Conservation (phyloP, 257 asterid genomes). For the Gardenia jasminoides region DNA sequence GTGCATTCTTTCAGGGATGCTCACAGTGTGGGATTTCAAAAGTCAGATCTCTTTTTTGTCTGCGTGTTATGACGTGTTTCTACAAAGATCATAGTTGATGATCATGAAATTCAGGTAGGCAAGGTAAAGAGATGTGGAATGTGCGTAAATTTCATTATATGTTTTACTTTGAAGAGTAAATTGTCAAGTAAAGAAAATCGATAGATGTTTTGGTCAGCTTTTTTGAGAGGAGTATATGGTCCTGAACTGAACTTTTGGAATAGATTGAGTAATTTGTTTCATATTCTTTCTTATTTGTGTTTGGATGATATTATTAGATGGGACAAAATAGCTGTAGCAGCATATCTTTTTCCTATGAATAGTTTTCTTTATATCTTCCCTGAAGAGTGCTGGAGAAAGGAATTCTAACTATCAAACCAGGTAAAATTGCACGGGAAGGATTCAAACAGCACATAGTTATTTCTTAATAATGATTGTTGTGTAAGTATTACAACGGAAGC, state of each 20-base stretch:
- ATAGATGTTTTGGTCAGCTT: neutral
- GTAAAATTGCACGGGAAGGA: conserved; percentile 17
- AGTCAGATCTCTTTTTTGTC: conserved; percentile 75
- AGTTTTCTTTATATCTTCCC: neutral
- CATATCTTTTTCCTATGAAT: neutral
- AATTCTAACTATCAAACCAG: conserved; percentile 44
- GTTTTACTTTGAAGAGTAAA: neutral
- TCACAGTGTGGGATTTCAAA: conserved; percentile 64
- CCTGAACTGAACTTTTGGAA: neutral
- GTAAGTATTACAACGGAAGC: neutral
- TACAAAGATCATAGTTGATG: conserved; percentile 57
- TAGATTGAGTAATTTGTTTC: neutral
- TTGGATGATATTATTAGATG: no score
- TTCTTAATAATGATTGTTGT: neutral
- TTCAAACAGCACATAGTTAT: neutral
- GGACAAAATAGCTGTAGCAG: neutral
- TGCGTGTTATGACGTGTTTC: conserved; percentile 69
- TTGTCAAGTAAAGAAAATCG: neutral
- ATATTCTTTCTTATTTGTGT: neutral
- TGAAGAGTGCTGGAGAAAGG: conserved; percentile 44
- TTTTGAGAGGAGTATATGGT: no score
- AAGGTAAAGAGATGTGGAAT: conserved; percentile 39
- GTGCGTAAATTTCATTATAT: neutral
- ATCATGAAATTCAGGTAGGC: conserved; percentile 74
- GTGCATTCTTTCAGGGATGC: conserved; percentile 54